A percentile compares a stretch with the other conserved stretches of the same genome.
Evolutionary conservation across 805 yeast genomes (phyloP).

Genomic region (Ascoidea tarda): DNA sequence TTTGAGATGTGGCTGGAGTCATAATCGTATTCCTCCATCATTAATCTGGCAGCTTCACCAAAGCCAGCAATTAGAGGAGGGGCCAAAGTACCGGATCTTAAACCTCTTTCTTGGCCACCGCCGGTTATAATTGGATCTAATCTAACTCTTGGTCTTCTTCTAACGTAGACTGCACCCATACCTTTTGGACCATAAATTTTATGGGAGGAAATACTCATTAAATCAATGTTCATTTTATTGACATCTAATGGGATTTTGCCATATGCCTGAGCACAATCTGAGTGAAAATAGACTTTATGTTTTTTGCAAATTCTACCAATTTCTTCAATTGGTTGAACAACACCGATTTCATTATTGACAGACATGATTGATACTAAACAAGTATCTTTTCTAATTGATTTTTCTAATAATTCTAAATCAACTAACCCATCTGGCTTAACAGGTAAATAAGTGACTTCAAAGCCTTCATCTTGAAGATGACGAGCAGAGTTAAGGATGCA

Average conservation of each 20-base stretch:
- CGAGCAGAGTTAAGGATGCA: conserved; percentile 97
- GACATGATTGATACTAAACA: conserved; percentile 89
- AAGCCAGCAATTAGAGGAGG: conserved; percentile 94
- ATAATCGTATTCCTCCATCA: conserved; percentile 55
- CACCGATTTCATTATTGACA: conserved; percentile 97
- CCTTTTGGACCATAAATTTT: conserved; percentile 98
- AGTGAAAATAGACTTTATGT: conserved; percentile 88
- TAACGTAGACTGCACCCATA: conserved; percentile 84
- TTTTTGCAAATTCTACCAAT: conserved; percentile 80
- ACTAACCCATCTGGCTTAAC: conserved; percentile 74
- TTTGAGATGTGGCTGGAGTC: conserved; percentile 59
- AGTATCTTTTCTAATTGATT: conserved; percentile 82
- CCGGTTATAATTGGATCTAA: conserved; percentile 90
- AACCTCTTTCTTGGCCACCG: conserved; percentile 98
- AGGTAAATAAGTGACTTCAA: conserved; percentile 86
- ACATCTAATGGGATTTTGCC: conserved; percentile 92
- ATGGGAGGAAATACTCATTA: conserved; percentile 89
- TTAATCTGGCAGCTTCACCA: conserved; percentile 92
- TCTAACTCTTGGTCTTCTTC: conserved; percentile 98
- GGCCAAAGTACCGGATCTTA: conserved; percentile 92
- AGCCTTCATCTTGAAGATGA: conserved; percentile 91
- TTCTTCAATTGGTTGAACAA: conserved; percentile 88
- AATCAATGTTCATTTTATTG: conserved; percentile 82
- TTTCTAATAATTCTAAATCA: conserved; percentile 61
- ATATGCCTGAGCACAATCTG: conserved; percentile 95